Evolutionary conservation across 441 rosid genomes (phyloP), one percentile per base, ranked within the genome.

Genomic region (Gossypium lobatum): DNA sequence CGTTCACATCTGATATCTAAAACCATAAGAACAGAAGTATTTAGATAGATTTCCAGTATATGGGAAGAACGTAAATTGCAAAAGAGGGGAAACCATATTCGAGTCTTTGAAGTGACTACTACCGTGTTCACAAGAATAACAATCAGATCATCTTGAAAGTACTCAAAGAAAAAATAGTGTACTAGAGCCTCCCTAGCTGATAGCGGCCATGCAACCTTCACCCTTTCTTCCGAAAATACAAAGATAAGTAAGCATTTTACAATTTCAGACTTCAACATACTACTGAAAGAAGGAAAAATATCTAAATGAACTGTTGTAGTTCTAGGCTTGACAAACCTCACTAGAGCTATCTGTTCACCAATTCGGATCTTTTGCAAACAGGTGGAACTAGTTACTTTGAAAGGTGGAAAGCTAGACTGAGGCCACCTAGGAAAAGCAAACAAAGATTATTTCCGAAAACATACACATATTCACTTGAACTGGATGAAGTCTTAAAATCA

Each of bases 121-220:
- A 93, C 99, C 92, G 98, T 78, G 85, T 88, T 93, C 8, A 88
- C 0, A 6, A 96, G 77, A 70, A 83, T 87, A 31, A 93, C 77
- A 66, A 89, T 68, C 68, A 96, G 81, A 76, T 86, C 99, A 76
- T 93, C 97, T 80, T 91, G 82, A 66, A 86, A 82, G 88, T 86
- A 88, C 76, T 96, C 97, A 11, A 96, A 89, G 75, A 83, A 23
- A 72, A 85, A 88, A 79, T 76, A 93, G 80, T 92, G 94, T 69
- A 91, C 75, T 62, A 92, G 61, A 13, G 90, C 88, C 83, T 96
- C 98, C 87, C 99, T 85, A 45, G 91, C 80, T 52, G 91, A 72
- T 65, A 96, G 78, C 18, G 98, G 99, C 99, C 98, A 96, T 4
- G 95, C 74, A 66, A 91, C 84, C 95, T 96, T 96, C 96, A 93